Conservation (phyloP, 176 grass and related monocot genomes). For the Bothriochloa decipiens region DNA sequence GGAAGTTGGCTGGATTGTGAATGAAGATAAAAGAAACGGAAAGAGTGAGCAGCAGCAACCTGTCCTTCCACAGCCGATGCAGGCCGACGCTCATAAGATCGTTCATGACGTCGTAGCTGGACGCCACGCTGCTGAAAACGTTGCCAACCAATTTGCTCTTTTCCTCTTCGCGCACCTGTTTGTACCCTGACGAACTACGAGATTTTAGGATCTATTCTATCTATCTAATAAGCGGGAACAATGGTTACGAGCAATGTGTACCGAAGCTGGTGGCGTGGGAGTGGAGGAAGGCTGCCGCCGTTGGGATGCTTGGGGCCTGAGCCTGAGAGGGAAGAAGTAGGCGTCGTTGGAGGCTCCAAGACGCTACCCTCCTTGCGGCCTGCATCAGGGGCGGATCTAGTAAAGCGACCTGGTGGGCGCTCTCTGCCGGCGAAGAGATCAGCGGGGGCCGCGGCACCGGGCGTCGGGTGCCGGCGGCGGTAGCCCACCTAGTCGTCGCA, state of each 20-base stretch:
- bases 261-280: constrained; percentile 90
- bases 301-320: not conserved
- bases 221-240: not conserved
- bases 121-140: constrained; percentile 90
- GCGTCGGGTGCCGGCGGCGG: no score
- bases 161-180: constrained; percentile 81
- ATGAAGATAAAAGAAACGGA: not conserved
- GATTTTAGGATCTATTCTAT: not conserved
- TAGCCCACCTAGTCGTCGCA: not conserved
- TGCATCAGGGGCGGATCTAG: not conserved
- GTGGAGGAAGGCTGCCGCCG: constrained; percentile 60
- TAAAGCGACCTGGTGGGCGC: no score
- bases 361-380: constrained; percentile 22
- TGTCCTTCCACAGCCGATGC: constrained; percentile 94
- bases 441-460: not conserved
- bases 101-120: constrained; percentile 96
- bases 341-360: not conserved
- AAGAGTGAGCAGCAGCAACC: constrained; percentile 37
- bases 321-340: constrained; percentile 18
- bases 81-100: constrained; percentile 88
- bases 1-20: not conserved
- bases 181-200: constrained; percentile 57
- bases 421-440: not conserved
- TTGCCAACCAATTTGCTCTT: constrained; percentile 92
- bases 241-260: not conserved